Base-by-base conservation (phyloP, 306 rosid species). In the Chamaecrista fasciculata region DNA sequence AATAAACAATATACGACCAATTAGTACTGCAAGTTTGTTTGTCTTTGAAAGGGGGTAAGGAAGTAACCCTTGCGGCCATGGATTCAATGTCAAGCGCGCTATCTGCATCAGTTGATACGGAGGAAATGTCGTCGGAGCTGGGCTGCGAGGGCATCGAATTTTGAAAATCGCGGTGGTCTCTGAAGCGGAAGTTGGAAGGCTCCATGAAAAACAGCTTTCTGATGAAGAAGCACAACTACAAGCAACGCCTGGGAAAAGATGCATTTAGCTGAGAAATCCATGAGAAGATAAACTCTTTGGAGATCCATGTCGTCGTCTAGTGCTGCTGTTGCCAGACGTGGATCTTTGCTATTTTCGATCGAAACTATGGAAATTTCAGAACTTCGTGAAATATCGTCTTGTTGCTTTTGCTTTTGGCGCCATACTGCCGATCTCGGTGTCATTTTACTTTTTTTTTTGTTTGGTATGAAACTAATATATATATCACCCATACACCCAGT, bases 21-120 rank as follows among this genome's bases (percentile, higher is more conserved):
- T 15, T 44, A 44, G 50, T n/a, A 44, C 8, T 44, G 8, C 19
- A 44, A 44, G 19, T 12, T 43, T 1, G 48, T 43, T 11, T 6
- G 4, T 18, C 15, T 2, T 43, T 16, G 26, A 42, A 11, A 52
- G 53, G 9, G 24, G 4, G 11, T 6, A 20, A 2, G 10, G 36
- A 64, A 23, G 15, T 39, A 49, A 63, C 94, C 87, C 82, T 83
- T 56, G 78, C 97, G 6, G 96, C 77, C 81, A 86, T 91, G 78
- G 96, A 86, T 31, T 80, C 79, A 56, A 86, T 82, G 7, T 81
- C 77, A 58, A 67, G 39, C 16, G 80, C 87, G 4, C 79, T 82
- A 4, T 81, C 78, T 0, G 40, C 47, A 42, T 78, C 77, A 62
- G 42, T 73, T 44, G 91, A 71, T 8, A 26, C 63, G 6, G 85